Conservation (phyloP, 306 rosid species). For the cucumber (Cucumis sativus) region DNA sequence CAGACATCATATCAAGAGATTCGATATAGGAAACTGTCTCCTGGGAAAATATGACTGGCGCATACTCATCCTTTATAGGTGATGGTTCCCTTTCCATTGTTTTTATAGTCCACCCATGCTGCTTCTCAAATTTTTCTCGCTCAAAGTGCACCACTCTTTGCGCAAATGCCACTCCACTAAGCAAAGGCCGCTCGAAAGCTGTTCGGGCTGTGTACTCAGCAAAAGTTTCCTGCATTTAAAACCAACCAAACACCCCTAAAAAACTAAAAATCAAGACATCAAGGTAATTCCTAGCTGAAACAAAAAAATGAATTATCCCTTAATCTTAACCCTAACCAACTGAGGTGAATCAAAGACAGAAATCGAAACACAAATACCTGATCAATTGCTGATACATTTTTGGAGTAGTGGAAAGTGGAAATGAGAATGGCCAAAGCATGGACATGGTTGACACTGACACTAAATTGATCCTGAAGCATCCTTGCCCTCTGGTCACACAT, state of each 20-base stretch:
- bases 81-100: constrained; percentile 83
- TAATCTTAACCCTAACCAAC: not conserved
- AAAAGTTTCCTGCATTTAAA: constrained; percentile 60
- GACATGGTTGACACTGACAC: constrained; percentile 92
- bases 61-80: constrained; percentile 78
- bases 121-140: constrained; percentile 65
- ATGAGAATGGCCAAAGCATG: constrained; percentile 95
- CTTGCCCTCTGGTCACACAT: constrained; percentile 96
- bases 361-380: constrained; percentile 67
- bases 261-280: not conserved
- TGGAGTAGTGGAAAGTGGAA: constrained; percentile 85
- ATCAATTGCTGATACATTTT: constrained; percentile 83
- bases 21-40: constrained; percentile 78
- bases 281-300: not conserved
- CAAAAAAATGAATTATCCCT: not conserved
- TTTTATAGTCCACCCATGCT: constrained; percentile 86
- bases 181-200: constrained; percentile 84
- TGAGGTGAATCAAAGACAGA: not conserved
- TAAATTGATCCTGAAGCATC: constrained; percentile 96
- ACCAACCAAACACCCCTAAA: not conserved
- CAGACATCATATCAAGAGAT: constrained; percentile 98
- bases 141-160: constrained; percentile 65
- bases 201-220: constrained; percentile 95
- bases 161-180: constrained; percentile 96
- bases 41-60: constrained; percentile 86